These are phyloP conservation scores for Fusarium burgessii DNA, from an alignment of 2,329 filamentous ascomycete genomes.

Conservation along the genomic window DNA sequence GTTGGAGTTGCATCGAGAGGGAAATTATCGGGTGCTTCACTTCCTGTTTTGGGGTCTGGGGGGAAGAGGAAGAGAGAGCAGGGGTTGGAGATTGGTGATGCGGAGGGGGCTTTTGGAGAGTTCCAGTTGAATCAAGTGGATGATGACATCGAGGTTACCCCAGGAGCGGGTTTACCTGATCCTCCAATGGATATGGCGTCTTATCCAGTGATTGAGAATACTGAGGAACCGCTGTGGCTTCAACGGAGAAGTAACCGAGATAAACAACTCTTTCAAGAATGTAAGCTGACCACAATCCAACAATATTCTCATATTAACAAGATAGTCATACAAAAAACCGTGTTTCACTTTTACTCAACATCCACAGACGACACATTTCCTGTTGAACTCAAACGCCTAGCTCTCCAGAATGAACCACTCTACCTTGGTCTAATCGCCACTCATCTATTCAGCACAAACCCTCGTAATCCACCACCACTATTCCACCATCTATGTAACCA, in stretches of 20 bases:
- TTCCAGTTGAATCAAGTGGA: not conserved
- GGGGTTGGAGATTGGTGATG: not conserved
- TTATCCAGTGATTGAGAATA: not conserved
- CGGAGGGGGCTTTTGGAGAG: not conserved
- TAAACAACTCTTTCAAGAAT: conserved; percentile 13
- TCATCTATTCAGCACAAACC: conserved; percentile 23
- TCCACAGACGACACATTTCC: conserved; percentile 18
- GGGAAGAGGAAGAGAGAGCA: not conserved
- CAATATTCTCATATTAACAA: rapidly evolving
- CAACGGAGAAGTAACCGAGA: not conserved
- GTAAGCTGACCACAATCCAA: not conserved
- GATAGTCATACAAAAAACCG: conserved; percentile 17
- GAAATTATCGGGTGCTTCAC: conserved; percentile 8
- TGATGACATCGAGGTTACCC: not conserved
- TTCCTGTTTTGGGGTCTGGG: not conserved
- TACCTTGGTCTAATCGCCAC: conserved; percentile 23
- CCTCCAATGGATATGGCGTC: not conserved
- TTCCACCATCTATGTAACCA: conserved; percentile 28
- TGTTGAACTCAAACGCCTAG: conserved; percentile 4
- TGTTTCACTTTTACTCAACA: conserved; percentile 28
- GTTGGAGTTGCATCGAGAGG: conserved; percentile 31
- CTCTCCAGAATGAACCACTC: conserved; percentile 18
- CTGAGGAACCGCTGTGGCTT: not conserved
- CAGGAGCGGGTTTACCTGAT: not conserved
- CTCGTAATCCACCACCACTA: not conserved